Conservation (phyloP, 768 basidiomycete species). For the Tylopilus plumbeoviolaceoides region DNA sequence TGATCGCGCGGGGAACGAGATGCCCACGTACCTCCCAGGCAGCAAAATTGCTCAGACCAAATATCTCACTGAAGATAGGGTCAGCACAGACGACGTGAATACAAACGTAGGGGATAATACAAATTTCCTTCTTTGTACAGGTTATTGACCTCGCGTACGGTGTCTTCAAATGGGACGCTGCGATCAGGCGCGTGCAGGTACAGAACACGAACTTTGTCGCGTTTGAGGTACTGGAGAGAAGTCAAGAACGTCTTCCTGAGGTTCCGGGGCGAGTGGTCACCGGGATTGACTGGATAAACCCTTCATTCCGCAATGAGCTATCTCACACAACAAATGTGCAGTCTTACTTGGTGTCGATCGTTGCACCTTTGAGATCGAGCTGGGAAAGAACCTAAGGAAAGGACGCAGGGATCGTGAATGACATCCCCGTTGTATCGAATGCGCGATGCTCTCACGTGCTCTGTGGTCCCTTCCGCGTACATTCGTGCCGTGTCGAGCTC, state of each 20-base stretch:
- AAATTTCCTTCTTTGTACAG: slow-evolving; percentile 56
- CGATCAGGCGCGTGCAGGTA: slow-evolving; percentile 63
- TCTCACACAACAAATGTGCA: background rate
- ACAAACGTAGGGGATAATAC: slow-evolving; percentile 25
- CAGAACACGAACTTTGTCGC: slow-evolving; percentile 45
- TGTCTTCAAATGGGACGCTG: slow-evolving; percentile 53
- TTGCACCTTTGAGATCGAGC: slow-evolving; percentile 37
- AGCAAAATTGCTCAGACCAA: slow-evolving; percentile 58
- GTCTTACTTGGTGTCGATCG: slow-evolving; percentile 47
- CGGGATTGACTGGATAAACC: slow-evolving; percentile 38
- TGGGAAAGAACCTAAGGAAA: slow-evolving; percentile 34
- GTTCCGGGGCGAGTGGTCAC: slow-evolving; percentile 38
- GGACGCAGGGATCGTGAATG: background rate
- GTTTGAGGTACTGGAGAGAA: slow-evolving; percentile 44
- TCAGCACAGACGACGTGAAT: background rate
- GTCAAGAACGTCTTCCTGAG: slow-evolving; percentile 43
- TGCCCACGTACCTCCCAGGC: slow-evolving; percentile 46
- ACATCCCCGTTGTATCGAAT: background rate
- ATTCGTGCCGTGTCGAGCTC: slow-evolving; percentile 50
- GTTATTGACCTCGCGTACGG: slow-evolving; percentile 49
- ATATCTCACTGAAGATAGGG: slow-evolving; percentile 39
- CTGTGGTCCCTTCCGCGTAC: slow-evolving; percentile 53
- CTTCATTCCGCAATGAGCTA: slow-evolving; percentile 21
- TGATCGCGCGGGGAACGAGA: background rate
- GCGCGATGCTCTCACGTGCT: slow-evolving; percentile 33